These are phyloP conservation scores for Vigna mungo DNA, from an alignment of 306 rosid species.

Conservation along the genomic window DNA sequence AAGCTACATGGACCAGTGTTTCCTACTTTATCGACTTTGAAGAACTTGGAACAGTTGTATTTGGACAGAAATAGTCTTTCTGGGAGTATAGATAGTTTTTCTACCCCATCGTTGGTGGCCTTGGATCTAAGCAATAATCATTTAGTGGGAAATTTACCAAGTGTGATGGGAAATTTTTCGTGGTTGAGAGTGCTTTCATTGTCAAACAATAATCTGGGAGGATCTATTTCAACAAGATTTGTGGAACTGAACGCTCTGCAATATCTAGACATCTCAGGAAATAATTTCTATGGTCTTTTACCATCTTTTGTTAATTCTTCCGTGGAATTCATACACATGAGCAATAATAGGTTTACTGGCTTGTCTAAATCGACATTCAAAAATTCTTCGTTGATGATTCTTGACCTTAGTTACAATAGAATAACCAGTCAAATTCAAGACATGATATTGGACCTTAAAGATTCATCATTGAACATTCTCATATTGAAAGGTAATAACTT, in stretches of 20 bases:
- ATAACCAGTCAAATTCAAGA: neutral
- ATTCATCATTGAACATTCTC: neutral
- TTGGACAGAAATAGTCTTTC: too few species aligned
- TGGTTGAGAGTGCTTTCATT: neutral
- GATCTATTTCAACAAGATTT: neutral
- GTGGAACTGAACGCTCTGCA: neutral
- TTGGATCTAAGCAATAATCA: conserved; percentile 33
- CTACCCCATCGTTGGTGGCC: too few species aligned
- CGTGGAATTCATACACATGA: neutral
- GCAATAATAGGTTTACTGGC: conserved; percentile 1
- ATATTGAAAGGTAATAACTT: conserved; percentile 27
- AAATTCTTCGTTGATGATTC: neutral
- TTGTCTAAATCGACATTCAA: conserved; percentile 18
- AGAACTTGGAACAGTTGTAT: neutral
- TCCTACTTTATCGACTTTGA: neutral
- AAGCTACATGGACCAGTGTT: neutral
- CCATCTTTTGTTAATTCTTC: neutral
- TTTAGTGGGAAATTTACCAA: conserved; percentile 28
- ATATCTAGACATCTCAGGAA: conserved; percentile 2
- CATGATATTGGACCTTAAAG: neutral
- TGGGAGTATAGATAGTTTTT: too few species aligned
- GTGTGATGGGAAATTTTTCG: neutral
- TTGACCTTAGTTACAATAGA: conserved; percentile 36
- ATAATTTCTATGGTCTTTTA: neutral
- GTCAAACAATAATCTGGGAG: conserved; percentile 37